phyloP scores from a whole-genome alignment of 176 grass and related monocot species.

The Musa beccarii region DNA sequence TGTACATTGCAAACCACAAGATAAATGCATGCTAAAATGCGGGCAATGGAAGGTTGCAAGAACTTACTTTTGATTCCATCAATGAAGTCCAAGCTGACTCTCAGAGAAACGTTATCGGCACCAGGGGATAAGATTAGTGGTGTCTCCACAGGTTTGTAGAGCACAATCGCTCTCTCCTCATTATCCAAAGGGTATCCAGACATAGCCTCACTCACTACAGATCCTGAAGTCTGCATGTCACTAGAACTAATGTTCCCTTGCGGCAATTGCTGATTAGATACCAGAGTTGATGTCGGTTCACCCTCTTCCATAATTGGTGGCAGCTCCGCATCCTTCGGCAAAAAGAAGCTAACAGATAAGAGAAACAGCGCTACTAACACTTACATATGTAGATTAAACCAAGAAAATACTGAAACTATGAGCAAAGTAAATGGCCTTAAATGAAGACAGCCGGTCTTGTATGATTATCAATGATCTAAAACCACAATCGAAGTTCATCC shows the following conservation, averaged over 20 bases:
- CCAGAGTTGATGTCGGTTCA: neutral
- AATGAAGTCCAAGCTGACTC: conserved; percentile 10
- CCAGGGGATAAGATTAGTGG: neutral
- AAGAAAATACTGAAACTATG: neutral
- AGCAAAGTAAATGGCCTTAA: neutral
- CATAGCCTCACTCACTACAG: neutral
- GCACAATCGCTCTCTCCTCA: conserved; percentile 22
- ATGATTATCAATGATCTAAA: neutral
- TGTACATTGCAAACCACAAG: neutral
- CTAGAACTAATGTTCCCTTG: neutral
- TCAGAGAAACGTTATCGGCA: conserved; percentile 10
- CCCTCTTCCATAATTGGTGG: conserved; percentile 19
- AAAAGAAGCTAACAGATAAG: neutral
- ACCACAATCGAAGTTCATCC: neutral
- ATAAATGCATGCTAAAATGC: neutral
- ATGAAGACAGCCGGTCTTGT: neutral
- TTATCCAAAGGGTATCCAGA: neutral
- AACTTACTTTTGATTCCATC: conserved; percentile 23
- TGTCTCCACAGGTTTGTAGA: conserved; percentile 20
- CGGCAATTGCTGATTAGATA: neutral
- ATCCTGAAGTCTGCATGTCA: neutral
- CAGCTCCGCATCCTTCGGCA: conserved; percentile 17
- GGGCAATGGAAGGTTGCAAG: neutral
- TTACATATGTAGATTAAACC: neutral
- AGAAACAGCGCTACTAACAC: neutral